A percentile compares a stretch with the other conserved stretches of the same genome.
phyloP scores from a whole-genome alignment of 495 filamentous ascomycete species.

The Neurospora sp. region DNA sequence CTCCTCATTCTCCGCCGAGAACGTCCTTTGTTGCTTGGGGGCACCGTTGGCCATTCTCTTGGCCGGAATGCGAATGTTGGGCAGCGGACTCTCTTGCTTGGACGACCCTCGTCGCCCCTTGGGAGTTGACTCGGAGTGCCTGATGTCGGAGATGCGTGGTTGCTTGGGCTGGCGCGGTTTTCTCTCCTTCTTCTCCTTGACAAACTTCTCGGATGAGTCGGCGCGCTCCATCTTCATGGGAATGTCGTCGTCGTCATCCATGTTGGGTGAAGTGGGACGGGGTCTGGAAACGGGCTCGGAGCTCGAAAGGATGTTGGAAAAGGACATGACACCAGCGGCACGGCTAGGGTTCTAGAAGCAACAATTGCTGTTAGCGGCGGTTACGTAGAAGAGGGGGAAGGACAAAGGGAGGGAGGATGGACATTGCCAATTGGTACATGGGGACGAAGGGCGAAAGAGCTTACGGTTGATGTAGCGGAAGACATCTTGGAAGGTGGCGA shows the following conservation, averaged over 20 bases:
- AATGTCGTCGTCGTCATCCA: conserved; percentile 17
- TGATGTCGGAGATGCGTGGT: conserved; percentile 28
- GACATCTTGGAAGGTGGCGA: conserved; percentile 22
- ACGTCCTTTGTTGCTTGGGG: conserved; percentile 35
- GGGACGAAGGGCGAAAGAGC: conserved; percentile 13
- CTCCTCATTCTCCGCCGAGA: conserved; percentile 57
- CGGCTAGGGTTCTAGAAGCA: conserved; percentile 49
- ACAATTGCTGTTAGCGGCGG: conserved; percentile 2
- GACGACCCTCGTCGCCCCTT: conserved; percentile 29
- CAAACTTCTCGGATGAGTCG: conserved; percentile 9
- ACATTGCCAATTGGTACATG: neutral
- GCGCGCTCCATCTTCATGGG: conserved; percentile 2
- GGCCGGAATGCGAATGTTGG: conserved; percentile 33
- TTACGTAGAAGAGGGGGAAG: neutral
- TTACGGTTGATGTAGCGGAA: conserved; percentile 26
- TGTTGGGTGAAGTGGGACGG: conserved; percentile 26
- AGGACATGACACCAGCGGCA: conserved; percentile 77
- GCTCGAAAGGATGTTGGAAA: conserved; percentile 78
- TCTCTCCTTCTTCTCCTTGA: conserved; percentile 23
- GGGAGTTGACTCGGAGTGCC: conserved; percentile 26
- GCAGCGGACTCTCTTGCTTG: conserved; percentile 33
- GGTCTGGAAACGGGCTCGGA: conserved; percentile 51
- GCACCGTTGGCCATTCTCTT: conserved; percentile 44
- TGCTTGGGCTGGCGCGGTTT: conserved; percentile 33
- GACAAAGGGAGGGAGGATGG: neutral